phyloP scores from a whole-genome alignment of 768 basidiomycete genomes.

The Russula dissimulans region DNA sequence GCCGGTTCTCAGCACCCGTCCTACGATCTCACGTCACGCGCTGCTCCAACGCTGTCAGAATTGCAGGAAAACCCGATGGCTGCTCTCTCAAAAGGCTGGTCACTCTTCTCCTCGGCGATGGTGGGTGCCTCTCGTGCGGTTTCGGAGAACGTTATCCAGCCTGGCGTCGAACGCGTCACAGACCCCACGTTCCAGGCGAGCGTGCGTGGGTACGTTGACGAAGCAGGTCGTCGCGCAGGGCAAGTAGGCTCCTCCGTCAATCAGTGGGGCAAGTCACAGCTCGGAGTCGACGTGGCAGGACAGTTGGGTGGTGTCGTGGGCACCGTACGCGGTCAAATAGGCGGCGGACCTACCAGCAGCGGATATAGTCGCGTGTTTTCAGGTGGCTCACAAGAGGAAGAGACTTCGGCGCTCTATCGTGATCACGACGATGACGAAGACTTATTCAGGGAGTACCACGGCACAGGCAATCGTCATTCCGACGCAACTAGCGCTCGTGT shows the following conservation, averaged over 20 bases:
- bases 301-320: slow-evolving; percentile 64
- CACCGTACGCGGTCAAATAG: slow-evolving; percentile 48
- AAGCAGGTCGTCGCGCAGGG: slow-evolving; percentile 57
- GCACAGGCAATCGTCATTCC: background rate
- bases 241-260: slow-evolving; percentile 57
- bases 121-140: slow-evolving; percentile 70
- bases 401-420: slow-evolving; percentile 52
- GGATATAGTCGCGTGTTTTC: slow-evolving; percentile 29
- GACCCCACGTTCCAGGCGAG: slow-evolving; percentile 75
- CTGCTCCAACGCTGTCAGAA: slow-evolving; percentile 70
- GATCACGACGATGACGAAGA: slow-evolving; percentile 54
- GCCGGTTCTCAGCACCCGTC: slow-evolving; percentile 58
- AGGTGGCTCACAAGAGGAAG: slow-evolving; percentile 45
- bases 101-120: slow-evolving; percentile 82
- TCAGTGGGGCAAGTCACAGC: slow-evolving; percentile 64
- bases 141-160: slow-evolving; percentile 83
- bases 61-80: slow-evolving; percentile 79
- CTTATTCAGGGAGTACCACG: slow-evolving; percentile 28
- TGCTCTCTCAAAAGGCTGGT: slow-evolving; percentile 92
- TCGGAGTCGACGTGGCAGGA: slow-evolving; percentile 81
- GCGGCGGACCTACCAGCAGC: slow-evolving; percentile 42
- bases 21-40: slow-evolving; percentile 64
- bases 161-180: slow-evolving; percentile 68
- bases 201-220: slow-evolving; percentile 61
- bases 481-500: background rate